Evolutionary conservation across 179 eudicot genomes (phyloP).

Genomic region (Spinacia oleracea): DNA sequence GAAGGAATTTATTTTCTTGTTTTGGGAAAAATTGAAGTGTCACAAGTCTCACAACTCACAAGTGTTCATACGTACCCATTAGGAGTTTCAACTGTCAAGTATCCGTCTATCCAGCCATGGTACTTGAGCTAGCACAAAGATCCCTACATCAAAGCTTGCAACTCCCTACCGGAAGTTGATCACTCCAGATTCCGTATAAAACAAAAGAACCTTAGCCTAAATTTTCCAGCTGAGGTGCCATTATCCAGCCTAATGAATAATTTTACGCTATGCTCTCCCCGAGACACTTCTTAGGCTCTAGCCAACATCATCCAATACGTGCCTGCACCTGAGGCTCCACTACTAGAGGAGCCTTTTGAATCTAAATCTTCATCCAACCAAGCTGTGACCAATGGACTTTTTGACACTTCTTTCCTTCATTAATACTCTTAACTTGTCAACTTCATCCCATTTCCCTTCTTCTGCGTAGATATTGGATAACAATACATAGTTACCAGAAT

Average conservation of each 20-base stretch:
- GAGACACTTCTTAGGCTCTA: constrained; percentile 2
- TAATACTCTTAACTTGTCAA: constrained; percentile 52
- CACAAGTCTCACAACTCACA: too few species aligned
- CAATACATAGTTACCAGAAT: constrained; percentile 74
- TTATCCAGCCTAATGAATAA: background rate
- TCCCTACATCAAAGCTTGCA: background rate
- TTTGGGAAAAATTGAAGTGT: background rate
- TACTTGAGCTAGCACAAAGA: background rate
- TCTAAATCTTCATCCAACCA: constrained; percentile 30
- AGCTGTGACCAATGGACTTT: constrained; percentile 53
- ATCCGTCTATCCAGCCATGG: background rate
- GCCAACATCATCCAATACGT: background rate
- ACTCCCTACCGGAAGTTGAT: background rate
- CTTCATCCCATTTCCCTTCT: constrained; percentile 67
- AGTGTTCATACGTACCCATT: background rate
- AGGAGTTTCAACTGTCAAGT: background rate
- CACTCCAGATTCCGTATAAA: background rate
- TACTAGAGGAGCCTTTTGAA: background rate
- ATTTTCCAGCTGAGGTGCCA: background rate
- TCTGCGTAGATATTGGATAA: constrained; percentile 73
- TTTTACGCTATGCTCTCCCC: background rate
- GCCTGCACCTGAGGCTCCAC: background rate
- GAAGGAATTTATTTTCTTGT: background rate
- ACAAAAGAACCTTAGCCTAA: background rate
- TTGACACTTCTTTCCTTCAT: constrained; percentile 51